Evolutionary conservation across 1,139 yeast genomes (phyloP), one percentile per base, ranked within the genome.

Genomic region (Sugiyamaella grinbergsii): DNA sequence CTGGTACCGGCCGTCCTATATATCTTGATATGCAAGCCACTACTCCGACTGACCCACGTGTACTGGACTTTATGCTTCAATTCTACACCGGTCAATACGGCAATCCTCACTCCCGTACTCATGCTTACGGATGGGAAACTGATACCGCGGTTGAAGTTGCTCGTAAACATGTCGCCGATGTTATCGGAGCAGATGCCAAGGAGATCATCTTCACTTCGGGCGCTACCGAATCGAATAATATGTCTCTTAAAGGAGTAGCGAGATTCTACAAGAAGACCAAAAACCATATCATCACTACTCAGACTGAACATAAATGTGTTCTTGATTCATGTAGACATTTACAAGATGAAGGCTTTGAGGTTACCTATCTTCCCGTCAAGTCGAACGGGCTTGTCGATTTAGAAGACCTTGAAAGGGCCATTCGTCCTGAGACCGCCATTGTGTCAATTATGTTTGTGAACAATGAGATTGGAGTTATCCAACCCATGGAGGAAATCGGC

Each of bases 101-200:
- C 52, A 93, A 93, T 69, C 98, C 98, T 11, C 99, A 93, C 70
- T 89, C 97, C 3, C 83, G 95, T 50, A 94, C 98, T 10, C 98
- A 93, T 67, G 81, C 96, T n/a, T 93, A 93, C 67, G 99, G 99
- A 32, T 93, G 99, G 99, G 99, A 93, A 72, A 87, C 98, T 4
- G 97, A 91, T 54, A 80, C 79, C 61, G 96, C 86, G 54, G 95
- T 94, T 31, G 98, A 93, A 66, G 75, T 74, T 51, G 96, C 98
- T 2, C 81, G 99, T 64, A 77, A 74, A 49, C 78, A 90, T 62
- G 77, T 93, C 51, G 98, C 98, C 3, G 75, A 76, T 34, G 79
- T 93, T 49, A 90, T 94, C 60, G 81, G 82, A 33, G 98, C 98
- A 22, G 97, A 93, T 67, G 90, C 98, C 45, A 93, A 91, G 73